Base-by-base conservation (phyloP, 2,329 filamentous ascomycete species). In the Pseudogymnoascus sp. region DNA sequence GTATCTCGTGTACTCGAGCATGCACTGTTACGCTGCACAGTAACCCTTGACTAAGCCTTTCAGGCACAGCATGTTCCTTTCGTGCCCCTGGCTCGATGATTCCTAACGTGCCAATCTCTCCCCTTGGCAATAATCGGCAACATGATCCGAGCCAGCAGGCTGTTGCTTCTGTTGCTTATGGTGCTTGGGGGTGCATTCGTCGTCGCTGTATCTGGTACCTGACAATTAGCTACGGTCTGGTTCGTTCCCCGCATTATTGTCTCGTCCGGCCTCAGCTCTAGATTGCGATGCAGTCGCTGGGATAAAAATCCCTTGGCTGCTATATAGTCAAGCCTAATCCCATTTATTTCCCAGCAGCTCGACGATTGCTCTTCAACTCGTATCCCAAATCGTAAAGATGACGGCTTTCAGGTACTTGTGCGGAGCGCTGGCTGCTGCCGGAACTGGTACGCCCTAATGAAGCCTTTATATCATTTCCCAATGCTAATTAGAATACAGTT, bases 241-340 rank as follows among this genome's bases (percentile, higher is more conserved):
- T 14, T 55, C 45, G 25, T 33, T 55, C 45, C 45, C 45, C 45
- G 45, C 45, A 55, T 55, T 33, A 55, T 55, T 33, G 45, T 55
- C 45, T 18, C n/a, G 45, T 55, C n/a, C 45, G 4, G n/a, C 28
- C 9, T 33, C 45, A 55, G 45, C 25, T 55, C 45, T 55, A 55
- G 45, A 55, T 55, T 55, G 28, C 45, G 45, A 55, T 55, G 45
- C 45, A 55, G 45, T 31, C n/a, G 9, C 45, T 33, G 45, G 45
- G 25, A 33, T 33, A 33, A 33, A 55, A 55, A 55, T 55, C 28
- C 45, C 45, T 55, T 55, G 45, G 45, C 45, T 33, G 25, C 25
- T 55, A 55, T 55, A 55, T 55, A 55, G 25, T 31, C 14, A 5
- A 55, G 28, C 45, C 5, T 18, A 33, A 33, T 55, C 45, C 45